Evolutionary conservation across 257 asterid genomes (phyloP), one percentile per base, ranked within the genome.

Genomic region (Solanum neorickii): DNA sequence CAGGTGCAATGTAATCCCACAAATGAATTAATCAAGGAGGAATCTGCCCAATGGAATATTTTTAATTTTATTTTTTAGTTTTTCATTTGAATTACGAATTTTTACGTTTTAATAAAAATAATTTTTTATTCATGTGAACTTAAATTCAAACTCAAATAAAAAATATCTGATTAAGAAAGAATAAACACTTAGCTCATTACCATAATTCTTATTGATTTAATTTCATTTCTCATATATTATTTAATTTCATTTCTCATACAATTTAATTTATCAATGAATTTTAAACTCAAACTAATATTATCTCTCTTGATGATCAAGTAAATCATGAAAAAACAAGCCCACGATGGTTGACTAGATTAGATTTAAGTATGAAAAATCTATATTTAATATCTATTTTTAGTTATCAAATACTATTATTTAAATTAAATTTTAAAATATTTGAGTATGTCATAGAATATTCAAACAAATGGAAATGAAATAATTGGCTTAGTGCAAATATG

Each of bases 171-270:
- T 62, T 62, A 62, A 5, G 0, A 23, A 62, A 12, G 0, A n/a
- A 62, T 2, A n/a, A 11, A 0, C 25, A 62, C 6, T n/a, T n/a
- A 25, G 0, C 4, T 0, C 16, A 11, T 1, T 12, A 25, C 0
- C 35, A 65, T 3, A 25, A 25, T 12, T 2, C 7, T 65, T 25
- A 2, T 65, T n/a, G 9, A 5, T 12, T 70, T 16, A 15, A 62
- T 23, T 62, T 62, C 7, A 23, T 62, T 59, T 59, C 25, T 59
- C 66, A 59, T 20, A 33, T 33, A 33, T 33, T 33, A 33, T 33
- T 33, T 33, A 33, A 33, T 33, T 33, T 33, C 35, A 33, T 33
- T 33, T 33, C 35, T 33, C 35, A 33, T 33, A 33, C 35, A 33
- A 33, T 33, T 33, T 33, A 20, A 20, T 59, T 7, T 59, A 0